Evolutionary conservation across 2,329 filamentous ascomycete genomes (phyloP).

Genomic region (Xylaria sp.): DNA sequence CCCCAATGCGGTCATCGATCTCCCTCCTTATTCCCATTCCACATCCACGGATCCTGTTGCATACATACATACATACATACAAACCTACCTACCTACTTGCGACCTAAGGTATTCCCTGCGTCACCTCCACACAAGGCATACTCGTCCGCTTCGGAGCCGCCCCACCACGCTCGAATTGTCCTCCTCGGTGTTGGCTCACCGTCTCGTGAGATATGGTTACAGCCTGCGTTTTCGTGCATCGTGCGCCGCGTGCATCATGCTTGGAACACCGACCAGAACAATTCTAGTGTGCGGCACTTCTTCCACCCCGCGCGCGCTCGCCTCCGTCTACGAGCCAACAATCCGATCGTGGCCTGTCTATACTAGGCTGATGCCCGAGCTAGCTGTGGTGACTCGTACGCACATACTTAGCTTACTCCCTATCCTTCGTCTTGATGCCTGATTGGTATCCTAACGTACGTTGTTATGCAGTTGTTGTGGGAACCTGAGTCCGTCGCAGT

Average conservation of each 20-base stretch:
- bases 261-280: slow-evolving; percentile 4
- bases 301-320: slow-evolving; percentile 1
- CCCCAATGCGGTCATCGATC: slow-evolving; percentile 21
- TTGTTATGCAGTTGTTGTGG: slow-evolving; percentile 9
- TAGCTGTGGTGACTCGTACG: background rate
- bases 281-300: background rate
- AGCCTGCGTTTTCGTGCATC: background rate
- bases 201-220: slow-evolving; percentile 13
- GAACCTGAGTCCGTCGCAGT: background rate
- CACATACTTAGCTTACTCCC: background rate
- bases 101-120: no score
- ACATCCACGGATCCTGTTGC: slow-evolving; percentile 11
- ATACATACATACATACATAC: no score
- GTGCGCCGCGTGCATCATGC: background rate
- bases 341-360: background rate
- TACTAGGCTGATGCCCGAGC: background rate
- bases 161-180: background rate
- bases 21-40: background rate
- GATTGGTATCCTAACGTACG: slow-evolving; percentile 16
- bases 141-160: background rate
- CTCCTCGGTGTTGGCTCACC: background rate
- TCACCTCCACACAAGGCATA: slow-evolving; percentile 34
- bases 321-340: background rate
- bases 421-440: background rate
- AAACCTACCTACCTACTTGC: no score